Base-by-base conservation (phyloP, 2,329 filamentous ascomycete species). In the Alternaria triticina region DNA sequence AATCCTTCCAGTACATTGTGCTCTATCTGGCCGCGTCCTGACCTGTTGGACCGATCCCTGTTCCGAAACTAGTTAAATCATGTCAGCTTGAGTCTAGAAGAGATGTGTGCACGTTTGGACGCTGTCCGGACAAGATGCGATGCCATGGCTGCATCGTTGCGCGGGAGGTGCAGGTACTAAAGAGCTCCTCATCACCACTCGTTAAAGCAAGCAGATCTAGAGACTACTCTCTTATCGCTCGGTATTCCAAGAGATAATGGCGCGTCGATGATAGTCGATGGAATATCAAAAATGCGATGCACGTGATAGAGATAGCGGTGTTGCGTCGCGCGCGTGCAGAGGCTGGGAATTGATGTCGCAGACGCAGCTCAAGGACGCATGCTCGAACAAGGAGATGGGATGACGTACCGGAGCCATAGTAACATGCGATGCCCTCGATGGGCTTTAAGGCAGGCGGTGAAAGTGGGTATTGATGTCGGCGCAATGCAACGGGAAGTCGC, bases 1-100 rank as follows among this genome's bases (percentile, higher is more conserved):
- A 97, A 86, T 63, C 94, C 93, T 85, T 87, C 84, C 54, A 88
- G 86, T 54, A 89, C 84, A 82, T 91, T 90, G 76, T 90, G 88
- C 68, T 91, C 89, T 57, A 86, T 82, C 69, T 87, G 86, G 46
- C 82, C 82, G 64, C 87, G 86, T 61, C 86, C 83, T 62, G 85
- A 86, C 69, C 88, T 84, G 63, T 87, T 86, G 64, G 85, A 86
- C 20, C 86, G 85, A 66, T 86, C 86, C 61, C 85, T 84, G 49
- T 85, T 84, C 56, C 86, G 83, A 70, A 87, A 87, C 86, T 88
- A 69, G 40, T 61, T 57, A 67, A 46, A 64, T 67, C 46, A 63
- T 63, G 59, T 77, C 68, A 77, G 74, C 67, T 51, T 59, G 9
- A 44, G n/a, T 30, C 30, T 17, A 8, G 13, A 12, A 52, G 3